Base-by-base conservation (phyloP, 352 stramenopile species). In the Saprolegnia parasitica region DNA sequence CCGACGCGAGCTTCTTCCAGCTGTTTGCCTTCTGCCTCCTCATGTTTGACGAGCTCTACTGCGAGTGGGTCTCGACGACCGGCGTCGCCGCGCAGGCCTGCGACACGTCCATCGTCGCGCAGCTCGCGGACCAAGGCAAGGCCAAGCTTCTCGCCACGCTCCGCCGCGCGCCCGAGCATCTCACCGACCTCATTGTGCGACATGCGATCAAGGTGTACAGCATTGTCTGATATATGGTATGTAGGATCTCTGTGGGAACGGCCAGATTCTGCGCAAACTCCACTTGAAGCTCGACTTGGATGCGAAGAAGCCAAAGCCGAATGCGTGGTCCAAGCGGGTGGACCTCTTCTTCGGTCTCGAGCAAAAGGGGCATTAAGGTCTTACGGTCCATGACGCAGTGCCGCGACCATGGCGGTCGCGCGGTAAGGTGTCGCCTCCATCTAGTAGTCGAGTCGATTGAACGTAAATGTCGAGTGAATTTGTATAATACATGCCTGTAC, bases 41-140 rank as follows among this genome's bases (percentile, higher is more conserved):
- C 67, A 74, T 81, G 24, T 88, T 91, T 54, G 83, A 90, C 60
- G 77, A 89, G 72, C 67, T 84, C 13, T 90, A 80, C 63, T 90
- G 81, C 68, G 81, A 89, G 54, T 71, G 80, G 73, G 74, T 86
- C 4, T 52, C 68, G 9, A 61, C 47, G 24, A 21, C 24, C 18
- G 26, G 37, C 23, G 76, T 74, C 8, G 32, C 10, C 6, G 73
- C 84, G 18, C 68, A 73, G 20, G 76, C 72, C n/a, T 86, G 79
- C 67, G 73, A 72, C 1, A 80, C 68, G 42, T 62, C 71, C 0
- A 72, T 86, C 4, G 75, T 88, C 35, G 71, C 77, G 3, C 72
- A 80, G 64, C 68, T 89, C 18, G 81, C 86, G 13, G 75, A 78
- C 35, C 71, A 65, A 5, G 74, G 77, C 10, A 83, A 88, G 37